These are phyloP conservation scores for Mrakia blollopis DNA, from an alignment of 768 basidiomycete genomes.

Conservation along the genomic window DNA sequence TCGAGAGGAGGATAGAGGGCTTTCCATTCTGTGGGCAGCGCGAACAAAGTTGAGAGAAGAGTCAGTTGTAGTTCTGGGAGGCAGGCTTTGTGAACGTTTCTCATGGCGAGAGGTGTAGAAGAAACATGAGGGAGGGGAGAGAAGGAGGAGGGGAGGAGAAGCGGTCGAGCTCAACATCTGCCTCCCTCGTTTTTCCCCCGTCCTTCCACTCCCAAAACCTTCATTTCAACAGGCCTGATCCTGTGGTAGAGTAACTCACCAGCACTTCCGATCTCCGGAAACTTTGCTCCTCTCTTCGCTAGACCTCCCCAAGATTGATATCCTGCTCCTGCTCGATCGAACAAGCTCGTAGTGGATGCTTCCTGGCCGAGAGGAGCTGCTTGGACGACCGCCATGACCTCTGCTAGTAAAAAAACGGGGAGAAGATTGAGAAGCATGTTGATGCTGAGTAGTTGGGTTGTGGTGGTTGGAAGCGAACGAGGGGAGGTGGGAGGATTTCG, in stretches of 20 bases:
- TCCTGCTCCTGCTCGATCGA: neutral
- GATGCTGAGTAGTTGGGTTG: too few relatives aligned
- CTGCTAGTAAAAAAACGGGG: too few relatives aligned
- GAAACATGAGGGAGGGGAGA: too few relatives aligned
- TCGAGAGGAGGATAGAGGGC: constrained; percentile 55
- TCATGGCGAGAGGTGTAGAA: too few relatives aligned
- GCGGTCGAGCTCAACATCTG: neutral
- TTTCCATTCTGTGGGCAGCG: constrained; percentile 54
- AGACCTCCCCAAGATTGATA: neutral
- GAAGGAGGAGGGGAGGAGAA: neutral
- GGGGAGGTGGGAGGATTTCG: too few relatives aligned
- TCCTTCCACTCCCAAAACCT: neutral
- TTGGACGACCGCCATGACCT: neutral
- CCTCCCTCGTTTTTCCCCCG: neutral
- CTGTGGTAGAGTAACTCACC: neutral
- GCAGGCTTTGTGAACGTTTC: neutral
- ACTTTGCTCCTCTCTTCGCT: neutral
- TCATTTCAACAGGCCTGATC: too few relatives aligned
- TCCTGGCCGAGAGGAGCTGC: neutral
- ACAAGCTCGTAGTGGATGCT: neutral
- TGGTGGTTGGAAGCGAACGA: too few relatives aligned
- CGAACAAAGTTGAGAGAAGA: neutral
- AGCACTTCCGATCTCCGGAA: neutral
- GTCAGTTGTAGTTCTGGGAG: neutral
- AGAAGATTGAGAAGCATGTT: too few relatives aligned